Evolutionary conservation across 1,139 yeast genomes (phyloP), one percentile per base, ranked within the genome.

Genomic region (Yamadazyma membranifaciens): DNA sequence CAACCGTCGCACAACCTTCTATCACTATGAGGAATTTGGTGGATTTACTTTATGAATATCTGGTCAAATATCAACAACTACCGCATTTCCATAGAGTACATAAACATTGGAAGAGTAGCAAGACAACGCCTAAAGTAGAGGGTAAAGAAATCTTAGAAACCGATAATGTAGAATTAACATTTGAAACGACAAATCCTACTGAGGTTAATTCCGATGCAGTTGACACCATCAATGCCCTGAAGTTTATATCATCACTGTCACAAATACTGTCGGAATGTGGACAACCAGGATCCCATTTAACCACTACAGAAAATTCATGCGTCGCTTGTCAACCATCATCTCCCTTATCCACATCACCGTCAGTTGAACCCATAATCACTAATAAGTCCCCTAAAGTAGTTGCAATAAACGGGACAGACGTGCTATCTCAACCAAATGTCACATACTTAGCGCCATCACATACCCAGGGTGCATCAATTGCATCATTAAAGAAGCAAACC

Each of bases 31-130:
- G 22, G 38, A 20, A 10, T 17, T 25, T 39, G 13, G 31, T 9
- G 3, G 39, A 32, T 9, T 29, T 39, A 3, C 27, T 40, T 15
- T 22, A 33, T 31, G 15, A 40, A 24, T 37, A 40, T 12, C 40
- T 37, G 40, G 36, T 12, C 9, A 30, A 40, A 12, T 15, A 37
- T 15, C 33, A 22, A 9, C 43, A 40, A 20, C 20, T 40, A 17
- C 32, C 16, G 11, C 16, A 36, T 5, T 37, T 40, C 32, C 17
- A 31, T 31, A 12, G 34, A 11, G 40, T 31, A 2, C 30, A 36
- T 26, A 24, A 25, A 31, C 16, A 14, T 4, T 34, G 26, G 29
- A 14, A 35, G 14, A 14, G 12, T 20, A 10, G 7, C 24, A 20
- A 20, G 5, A 20, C 24, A 20, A 20, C 5, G 5, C 24, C 5